Conservation (phyloP, 2,329 filamentous ascomycete species). For the Sporothrix inflata region DNA sequence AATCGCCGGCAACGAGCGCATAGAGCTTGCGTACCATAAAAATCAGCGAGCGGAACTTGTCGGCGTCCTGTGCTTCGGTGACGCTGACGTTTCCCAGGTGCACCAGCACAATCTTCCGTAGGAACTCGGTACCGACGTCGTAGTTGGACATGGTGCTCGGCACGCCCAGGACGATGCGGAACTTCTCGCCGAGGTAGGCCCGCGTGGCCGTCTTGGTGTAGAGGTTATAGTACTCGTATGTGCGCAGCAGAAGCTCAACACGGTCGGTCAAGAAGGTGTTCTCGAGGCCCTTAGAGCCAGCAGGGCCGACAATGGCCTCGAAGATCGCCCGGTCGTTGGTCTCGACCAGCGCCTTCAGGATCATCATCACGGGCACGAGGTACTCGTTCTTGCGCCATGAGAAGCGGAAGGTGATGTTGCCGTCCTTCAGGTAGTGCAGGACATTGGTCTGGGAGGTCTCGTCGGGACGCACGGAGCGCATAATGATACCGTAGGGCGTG, state of each 20-base stretch:
- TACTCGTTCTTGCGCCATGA: constrained; percentile 98
- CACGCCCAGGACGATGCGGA: constrained; percentile 83
- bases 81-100: constrained; percentile 87
- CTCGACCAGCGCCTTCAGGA: constrained; percentile 90
- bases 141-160: constrained; percentile 83
- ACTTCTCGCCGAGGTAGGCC: constrained; percentile 86
- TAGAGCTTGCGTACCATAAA: constrained; percentile 98
- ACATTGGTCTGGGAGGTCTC: constrained; percentile 98
- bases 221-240: constrained; percentile 87
- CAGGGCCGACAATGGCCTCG: constrained; percentile 82
- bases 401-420: constrained; percentile 95
- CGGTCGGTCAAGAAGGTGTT: constrained; percentile 96
- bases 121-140: constrained; percentile 87
- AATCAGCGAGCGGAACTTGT: constrained; percentile 92
- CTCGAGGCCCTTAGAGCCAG: constrained; percentile 73
- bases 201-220: constrained; percentile 82
- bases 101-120: constrained; percentile 86
- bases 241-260: constrained; percentile 86
- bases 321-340: constrained; percentile 97
- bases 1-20: constrained; percentile 87
- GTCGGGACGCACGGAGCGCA: constrained; percentile 92
- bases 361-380: constrained; percentile 94
- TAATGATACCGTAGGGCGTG: constrained; percentile 86
- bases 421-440: constrained; percentile 91
- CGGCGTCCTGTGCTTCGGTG: constrained; percentile 78